These are phyloP conservation scores for Yarrowia alimentaria DNA, from an alignment of 805 yeast genomes.

Conservation along the genomic window DNA sequence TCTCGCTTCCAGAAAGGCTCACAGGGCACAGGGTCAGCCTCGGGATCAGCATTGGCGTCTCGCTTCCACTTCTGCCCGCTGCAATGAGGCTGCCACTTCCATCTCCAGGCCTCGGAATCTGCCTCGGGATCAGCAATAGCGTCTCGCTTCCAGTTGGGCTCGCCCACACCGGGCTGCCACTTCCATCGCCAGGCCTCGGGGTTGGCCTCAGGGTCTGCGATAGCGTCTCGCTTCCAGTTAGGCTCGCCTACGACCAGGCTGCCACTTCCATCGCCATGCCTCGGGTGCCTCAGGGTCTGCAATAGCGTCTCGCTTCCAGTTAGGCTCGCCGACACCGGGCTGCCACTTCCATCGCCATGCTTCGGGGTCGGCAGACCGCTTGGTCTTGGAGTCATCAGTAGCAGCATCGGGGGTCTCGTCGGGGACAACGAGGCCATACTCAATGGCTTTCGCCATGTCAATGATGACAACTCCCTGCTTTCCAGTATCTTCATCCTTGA, in stretches of 20 bases:
- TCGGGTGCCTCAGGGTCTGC: conserved; percentile 1
- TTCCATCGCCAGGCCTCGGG: conserved; percentile 24
- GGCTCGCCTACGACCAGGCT: conserved; percentile 6
- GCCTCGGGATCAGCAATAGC: too few species aligned
- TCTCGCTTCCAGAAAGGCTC: conserved; percentile 25
- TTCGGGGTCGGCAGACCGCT: too few species aligned
- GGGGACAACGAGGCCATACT: conserved; percentile 1
- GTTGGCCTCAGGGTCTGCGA: conserved; percentile 2
- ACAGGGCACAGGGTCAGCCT: conserved; percentile 9
- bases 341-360: too few species aligned
- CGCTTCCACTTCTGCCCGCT: conserved; percentile 23
- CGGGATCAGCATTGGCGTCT: conserved; percentile 1
- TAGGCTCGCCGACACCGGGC: too few species aligned
- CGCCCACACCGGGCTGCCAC: conserved; percentile 6
- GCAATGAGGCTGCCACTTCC: not conserved
- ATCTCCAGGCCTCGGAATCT: conserved; percentile 20
- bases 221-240: conserved; percentile 20
- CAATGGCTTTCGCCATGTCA: not conserved
- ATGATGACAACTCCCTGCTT: conserved; percentile 11
- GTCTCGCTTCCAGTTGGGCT: conserved; percentile 24
- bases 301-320: too few species aligned
- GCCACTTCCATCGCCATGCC: conserved; percentile 20
- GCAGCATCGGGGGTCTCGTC: too few species aligned
- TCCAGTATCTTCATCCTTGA: conserved; percentile 9
- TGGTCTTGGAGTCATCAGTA: not conserved